phyloP scores from a whole-genome alignment of 2,329 filamentous ascomycete genomes.

The Stromatinia cepivora region DNA sequence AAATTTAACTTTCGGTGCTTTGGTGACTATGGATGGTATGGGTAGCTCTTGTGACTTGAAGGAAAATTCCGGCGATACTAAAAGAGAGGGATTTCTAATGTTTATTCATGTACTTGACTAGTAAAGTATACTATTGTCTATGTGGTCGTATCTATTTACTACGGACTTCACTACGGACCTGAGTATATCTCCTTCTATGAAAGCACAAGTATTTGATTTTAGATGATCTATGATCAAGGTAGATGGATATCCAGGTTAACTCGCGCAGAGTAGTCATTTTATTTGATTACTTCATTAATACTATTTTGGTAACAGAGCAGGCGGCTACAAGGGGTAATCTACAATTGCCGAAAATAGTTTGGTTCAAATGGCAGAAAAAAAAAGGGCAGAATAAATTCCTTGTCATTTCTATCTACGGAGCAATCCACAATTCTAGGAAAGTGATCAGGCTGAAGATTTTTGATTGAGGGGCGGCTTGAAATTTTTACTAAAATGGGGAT shows the following conservation, averaged over 20 bases:
- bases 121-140: neutral
- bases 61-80: neutral
- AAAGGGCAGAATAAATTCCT: constrained; percentile 14
- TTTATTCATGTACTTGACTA: neutral
- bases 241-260: neutral
- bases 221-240: constrained; percentile 6
- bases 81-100: neutral
- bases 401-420: neutral
- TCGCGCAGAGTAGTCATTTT: neutral
- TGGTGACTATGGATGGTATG: neutral
- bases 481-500: neutral
- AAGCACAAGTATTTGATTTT: neutral
- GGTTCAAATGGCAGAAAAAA: constrained; percentile 13
- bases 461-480: constrained; percentile 2
- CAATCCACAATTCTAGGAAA: constrained; percentile 7
- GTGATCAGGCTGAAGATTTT: constrained; percentile 18
- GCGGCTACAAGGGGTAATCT: neutral
- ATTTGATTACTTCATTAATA: constrained; percentile 8
- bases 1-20: neutral
- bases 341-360: constrained; percentile 12
- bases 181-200: constrained; percentile 9
- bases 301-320: constrained; percentile 13
- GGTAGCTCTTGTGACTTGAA: neutral
- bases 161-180: constrained; percentile 11
- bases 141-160: neutral